phyloP scores from a whole-genome alignment of 176 grass and related monocot species.

The Bothriochloa decipiens region DNA sequence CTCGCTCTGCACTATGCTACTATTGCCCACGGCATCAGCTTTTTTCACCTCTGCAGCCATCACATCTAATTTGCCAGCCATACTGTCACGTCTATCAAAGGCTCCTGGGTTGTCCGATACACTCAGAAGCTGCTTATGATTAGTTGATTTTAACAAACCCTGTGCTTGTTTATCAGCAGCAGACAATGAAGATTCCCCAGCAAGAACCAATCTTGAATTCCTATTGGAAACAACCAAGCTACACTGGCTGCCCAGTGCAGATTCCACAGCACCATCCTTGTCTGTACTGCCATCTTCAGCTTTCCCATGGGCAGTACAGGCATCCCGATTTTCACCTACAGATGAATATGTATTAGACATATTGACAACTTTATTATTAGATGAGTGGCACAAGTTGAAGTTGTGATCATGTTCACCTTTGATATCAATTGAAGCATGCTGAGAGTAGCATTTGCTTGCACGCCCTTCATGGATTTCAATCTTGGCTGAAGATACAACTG shows the following conservation, averaged over 20 bases:
- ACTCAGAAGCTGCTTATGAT: constrained; percentile 31
- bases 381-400: background rate
- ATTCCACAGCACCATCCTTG: constrained; percentile 30
- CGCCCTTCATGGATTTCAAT: constrained; percentile 32
- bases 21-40: background rate
- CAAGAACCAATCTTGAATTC: constrained; percentile 22
- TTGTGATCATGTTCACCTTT: constrained; percentile 45
- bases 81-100: constrained; percentile 32
- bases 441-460: background rate
- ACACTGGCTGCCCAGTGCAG: constrained; percentile 28
- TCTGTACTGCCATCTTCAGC: constrained; percentile 41
- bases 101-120: constrained; percentile 20
- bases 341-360: constrained; percentile 28
- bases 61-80: constrained; percentile 35
- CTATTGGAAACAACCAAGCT: constrained; percentile 14
- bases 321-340: constrained; percentile 24
- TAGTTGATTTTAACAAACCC: constrained; percentile 33
- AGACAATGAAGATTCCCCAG: constrained; percentile 39
- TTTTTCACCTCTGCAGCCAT: constrained; percentile 27
- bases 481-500: constrained; percentile 45
- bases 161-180: constrained; percentile 37
- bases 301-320: constrained; percentile 44
- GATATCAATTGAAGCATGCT: constrained; percentile 28
- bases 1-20: constrained; percentile 42
- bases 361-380: constrained; percentile 15